Evolutionary conservation across 495 filamentous ascomycete genomes (phyloP).

Genomic region (Aspergillus wentii): DNA sequence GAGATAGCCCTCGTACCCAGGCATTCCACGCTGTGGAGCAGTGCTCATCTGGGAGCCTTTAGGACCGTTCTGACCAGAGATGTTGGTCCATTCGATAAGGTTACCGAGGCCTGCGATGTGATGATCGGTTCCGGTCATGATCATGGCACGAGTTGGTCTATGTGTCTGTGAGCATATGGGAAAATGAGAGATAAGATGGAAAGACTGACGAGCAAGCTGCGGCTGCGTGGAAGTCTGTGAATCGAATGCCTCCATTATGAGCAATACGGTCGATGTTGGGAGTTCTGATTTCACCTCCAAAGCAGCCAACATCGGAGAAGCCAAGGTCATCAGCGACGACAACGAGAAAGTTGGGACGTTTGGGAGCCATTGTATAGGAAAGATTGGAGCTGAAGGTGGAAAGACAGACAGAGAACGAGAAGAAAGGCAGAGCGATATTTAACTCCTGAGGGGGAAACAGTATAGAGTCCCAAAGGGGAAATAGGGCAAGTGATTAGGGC

Average conservation of each 20-base stretch:
- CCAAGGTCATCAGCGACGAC: constrained; percentile 60
- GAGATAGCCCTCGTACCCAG: constrained; percentile 59
- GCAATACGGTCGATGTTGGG: constrained; percentile 57
- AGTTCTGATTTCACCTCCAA: constrained; percentile 59
- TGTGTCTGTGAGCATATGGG: not conserved
- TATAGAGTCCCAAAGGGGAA: not conserved
- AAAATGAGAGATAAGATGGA: not conserved
- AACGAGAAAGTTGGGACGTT: constrained; percentile 60
- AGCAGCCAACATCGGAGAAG: constrained; percentile 58
- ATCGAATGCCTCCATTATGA: constrained; percentile 48
- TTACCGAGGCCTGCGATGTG: constrained; percentile 44
- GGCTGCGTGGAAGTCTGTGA: constrained; percentile 60
- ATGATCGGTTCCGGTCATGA: constrained; percentile 44
- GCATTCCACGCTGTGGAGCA: constrained; percentile 48
- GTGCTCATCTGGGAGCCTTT: constrained; percentile 39
- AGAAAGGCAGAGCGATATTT: not conserved
- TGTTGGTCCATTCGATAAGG: constrained; percentile 46
- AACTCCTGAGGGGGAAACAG: constrained; percentile 2
- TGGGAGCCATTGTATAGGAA: constrained; percentile 16
- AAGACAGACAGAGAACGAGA: constrained; percentile 1
- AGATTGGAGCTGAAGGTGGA: not conserved
- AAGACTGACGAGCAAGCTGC: constrained; percentile 52
- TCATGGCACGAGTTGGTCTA: constrained; percentile 57
- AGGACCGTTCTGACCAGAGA: constrained; percentile 40
- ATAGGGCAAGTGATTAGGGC: constrained; percentile 1